Percentiles rank a stretch among this genome's conserved stretches.
Conservation (phyloP, 2,329 filamentous ascomycete genomes). For the Chaetomium sp. region DNA sequence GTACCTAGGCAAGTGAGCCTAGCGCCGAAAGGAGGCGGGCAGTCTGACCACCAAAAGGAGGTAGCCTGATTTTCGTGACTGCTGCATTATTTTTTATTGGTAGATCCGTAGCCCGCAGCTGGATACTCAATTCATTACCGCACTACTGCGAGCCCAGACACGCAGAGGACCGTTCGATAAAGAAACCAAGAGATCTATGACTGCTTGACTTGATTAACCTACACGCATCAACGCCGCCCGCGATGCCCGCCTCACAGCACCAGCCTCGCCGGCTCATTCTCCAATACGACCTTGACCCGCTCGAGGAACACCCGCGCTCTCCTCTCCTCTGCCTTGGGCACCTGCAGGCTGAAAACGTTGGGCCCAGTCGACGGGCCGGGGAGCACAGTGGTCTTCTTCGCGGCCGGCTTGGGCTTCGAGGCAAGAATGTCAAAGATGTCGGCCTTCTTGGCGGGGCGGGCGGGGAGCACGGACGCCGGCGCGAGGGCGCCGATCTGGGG, state of each 20-base stretch:
- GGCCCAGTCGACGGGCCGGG: slow-evolving; percentile 57
- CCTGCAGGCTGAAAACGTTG: slow-evolving; percentile 81
- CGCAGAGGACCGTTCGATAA: neutral
- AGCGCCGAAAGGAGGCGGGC: neutral
- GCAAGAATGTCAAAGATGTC: slow-evolving; percentile 85
- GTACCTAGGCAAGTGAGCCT: neutral
- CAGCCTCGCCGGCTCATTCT: slow-evolving; percentile 75
- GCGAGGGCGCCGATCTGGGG: slow-evolving; percentile 70
- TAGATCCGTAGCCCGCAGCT: neutral
- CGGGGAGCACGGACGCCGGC: slow-evolving; percentile 37
- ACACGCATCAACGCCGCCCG: slow-evolving; percentile 17
- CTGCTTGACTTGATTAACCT: slow-evolving; percentile 11
- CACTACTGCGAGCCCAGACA: neutral
- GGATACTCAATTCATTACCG: neutral
- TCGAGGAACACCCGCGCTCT: slow-evolving; percentile 81
- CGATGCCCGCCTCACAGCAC: slow-evolving; percentile 53
- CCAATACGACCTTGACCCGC: slow-evolving; percentile 80
- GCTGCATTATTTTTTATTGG: neutral
- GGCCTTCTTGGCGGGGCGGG: slow-evolving; percentile 49
- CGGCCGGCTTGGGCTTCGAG: slow-evolving; percentile 26
- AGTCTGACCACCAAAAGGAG: neutral
- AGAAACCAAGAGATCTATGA: slow-evolving; percentile 13
- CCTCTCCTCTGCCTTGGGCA: slow-evolving; percentile 78
- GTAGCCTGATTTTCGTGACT: neutral
- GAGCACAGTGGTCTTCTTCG: slow-evolving; percentile 41